Evolutionary conservation across 805 yeast genomes (phyloP).

Genomic region (Pichia californica): DNA sequence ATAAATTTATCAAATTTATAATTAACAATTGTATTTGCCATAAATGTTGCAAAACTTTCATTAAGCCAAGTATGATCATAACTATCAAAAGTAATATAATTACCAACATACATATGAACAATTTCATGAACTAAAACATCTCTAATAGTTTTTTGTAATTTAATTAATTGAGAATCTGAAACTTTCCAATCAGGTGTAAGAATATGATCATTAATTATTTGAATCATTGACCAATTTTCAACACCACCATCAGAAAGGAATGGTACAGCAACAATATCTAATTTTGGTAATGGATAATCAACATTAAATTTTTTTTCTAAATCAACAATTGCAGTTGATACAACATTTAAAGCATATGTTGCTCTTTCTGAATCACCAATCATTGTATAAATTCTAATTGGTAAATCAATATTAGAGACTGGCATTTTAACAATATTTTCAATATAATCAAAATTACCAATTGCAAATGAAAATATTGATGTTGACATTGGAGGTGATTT

Average conservation of each 20-base stretch:
- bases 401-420: slow-evolving; percentile 25
- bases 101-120: slow-evolving; percentile 79
- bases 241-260: slow-evolving; percentile 71
- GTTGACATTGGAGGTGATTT: slow-evolving; percentile 54
- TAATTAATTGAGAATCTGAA: slow-evolving; percentile 13
- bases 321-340: slow-evolving; percentile 41
- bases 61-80: slow-evolving; percentile 71
- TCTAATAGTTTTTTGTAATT: slow-evolving; percentile 29
- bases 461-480: slow-evolving; percentile 59
- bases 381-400: slow-evolving; percentile 50
- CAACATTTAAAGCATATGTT: slow-evolving; percentile 42
- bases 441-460: slow-evolving; percentile 60
- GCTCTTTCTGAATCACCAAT: slow-evolving; percentile 45
- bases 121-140: slow-evolving; percentile 66
- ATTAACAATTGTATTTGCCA: slow-evolving; percentile 39
- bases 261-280: slow-evolving; percentile 66
- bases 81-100: slow-evolving; percentile 56
- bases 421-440: slow-evolving; percentile 30
- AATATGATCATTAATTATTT: slow-evolving; percentile 48
- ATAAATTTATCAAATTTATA: slow-evolving; percentile 18
- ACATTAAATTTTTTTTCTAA: slow-evolving; percentile 39
- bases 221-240: slow-evolving; percentile 72
- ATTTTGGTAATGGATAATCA: slow-evolving; percentile 52
- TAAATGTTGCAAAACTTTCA: slow-evolving; percentile 73
- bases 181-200: slow-evolving; percentile 30